These are phyloP conservation scores for Urochloa ruziziensis DNA, from an alignment of 176 grass and related monocot species.

Conservation along the genomic window DNA sequence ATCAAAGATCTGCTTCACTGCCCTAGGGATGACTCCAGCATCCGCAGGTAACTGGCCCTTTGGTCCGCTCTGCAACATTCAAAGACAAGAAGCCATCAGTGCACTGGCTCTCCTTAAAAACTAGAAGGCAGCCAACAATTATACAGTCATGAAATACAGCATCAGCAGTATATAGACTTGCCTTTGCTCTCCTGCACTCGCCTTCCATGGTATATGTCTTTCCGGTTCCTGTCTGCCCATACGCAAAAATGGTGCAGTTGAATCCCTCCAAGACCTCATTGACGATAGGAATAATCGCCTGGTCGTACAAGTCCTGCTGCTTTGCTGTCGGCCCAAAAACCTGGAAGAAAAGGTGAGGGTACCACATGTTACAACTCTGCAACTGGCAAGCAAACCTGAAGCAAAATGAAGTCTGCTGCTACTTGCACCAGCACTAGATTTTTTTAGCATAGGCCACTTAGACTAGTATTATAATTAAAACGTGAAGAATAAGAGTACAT, in stretches of 20 bases:
- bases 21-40: constrained; percentile 92
- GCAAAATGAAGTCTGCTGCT: not conserved
- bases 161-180: constrained; percentile 35
- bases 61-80: constrained; percentile 58
- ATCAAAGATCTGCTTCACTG: constrained; percentile 98
- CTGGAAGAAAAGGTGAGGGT: constrained; percentile 11
- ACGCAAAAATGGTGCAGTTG: constrained; percentile 96
- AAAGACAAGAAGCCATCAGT: not conserved
- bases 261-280: constrained; percentile 97
- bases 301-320: constrained; percentile 83
- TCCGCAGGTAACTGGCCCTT: constrained; percentile 69
- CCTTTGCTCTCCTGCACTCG: constrained; percentile 84
- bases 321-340: constrained; percentile 84
- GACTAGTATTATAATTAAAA: not conserved
- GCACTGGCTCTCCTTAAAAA: not conserved
- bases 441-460: not conserved
- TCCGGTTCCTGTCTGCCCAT: constrained; percentile 94
- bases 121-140: not conserved
- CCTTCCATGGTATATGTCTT: constrained; percentile 99
- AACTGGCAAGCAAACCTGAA: not conserved
- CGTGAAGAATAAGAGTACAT: not conserved
- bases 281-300: constrained; percentile 93
- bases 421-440: not conserved
- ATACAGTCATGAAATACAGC: not conserved
- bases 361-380: not conserved